Evolutionary conservation across 179 eudicot species (phyloP).

Genomic region (Beta macrorhiza): DNA sequence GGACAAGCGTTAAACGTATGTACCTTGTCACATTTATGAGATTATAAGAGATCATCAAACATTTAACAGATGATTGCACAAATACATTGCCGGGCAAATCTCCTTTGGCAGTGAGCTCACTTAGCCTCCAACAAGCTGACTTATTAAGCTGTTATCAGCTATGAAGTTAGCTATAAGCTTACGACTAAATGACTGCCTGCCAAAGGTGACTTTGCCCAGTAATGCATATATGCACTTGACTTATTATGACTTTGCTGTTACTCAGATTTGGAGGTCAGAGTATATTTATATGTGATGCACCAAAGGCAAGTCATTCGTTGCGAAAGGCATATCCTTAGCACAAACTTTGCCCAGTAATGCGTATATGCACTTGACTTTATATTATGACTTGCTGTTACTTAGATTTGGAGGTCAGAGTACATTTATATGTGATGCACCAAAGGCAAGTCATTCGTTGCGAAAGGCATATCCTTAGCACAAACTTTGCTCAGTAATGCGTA

Average conservation of each 20-base stretch:
- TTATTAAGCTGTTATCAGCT: no score
- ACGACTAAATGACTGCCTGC: slow-evolving; percentile 16
- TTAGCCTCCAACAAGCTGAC: no score
- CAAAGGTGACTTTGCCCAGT: slow-evolving; percentile 2
- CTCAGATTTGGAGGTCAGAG: no score
- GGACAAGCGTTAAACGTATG: not conserved
- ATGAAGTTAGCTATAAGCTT: not conserved
- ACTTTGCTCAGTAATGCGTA: slow-evolving; percentile 2
- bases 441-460: no score
- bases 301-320: not conserved
- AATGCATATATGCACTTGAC: not conserved
- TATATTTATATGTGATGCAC: not conserved
- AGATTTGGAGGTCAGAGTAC: no score
- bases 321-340: no score
- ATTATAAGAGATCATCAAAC: not conserved
- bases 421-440: no score
- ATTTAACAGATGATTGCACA: not conserved
- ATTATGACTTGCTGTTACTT: no score
- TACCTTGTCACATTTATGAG: not conserved
- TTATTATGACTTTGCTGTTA: no score
- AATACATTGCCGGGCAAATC: slow-evolving; percentile 21
- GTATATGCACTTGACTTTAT: no score
- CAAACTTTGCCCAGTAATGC: no score
- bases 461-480: no score
- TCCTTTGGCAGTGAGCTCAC: slow-evolving; percentile 19